Evolutionary conservation across 805 yeast species (phyloP).

Genomic region (Kodamaea nitidulidarum): DNA sequence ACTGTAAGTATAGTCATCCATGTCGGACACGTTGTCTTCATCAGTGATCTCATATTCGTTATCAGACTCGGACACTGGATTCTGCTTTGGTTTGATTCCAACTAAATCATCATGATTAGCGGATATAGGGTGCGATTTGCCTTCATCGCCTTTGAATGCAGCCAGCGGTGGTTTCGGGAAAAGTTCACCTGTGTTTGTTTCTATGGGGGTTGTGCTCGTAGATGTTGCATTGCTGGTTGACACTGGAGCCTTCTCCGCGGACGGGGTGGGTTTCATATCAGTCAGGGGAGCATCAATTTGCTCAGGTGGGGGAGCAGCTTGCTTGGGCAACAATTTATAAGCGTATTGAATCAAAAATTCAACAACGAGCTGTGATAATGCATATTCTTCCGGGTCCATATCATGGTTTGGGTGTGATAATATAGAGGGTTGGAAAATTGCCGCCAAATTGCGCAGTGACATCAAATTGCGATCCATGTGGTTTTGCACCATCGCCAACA

Average conservation of each 20-base stretch:
- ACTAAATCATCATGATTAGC: slow-evolving; percentile 33
- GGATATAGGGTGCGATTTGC: slow-evolving; percentile 31
- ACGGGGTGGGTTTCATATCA: no score
- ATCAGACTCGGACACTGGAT: slow-evolving; percentile 43
- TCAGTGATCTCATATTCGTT: slow-evolving; percentile 34
- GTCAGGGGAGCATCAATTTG: slow-evolving; percentile 1
- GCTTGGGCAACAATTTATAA: slow-evolving; percentile 65
- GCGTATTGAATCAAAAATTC: slow-evolving; percentile 87
- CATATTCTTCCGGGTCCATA: slow-evolving; percentile 88
- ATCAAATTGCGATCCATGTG: slow-evolving; percentile 75
- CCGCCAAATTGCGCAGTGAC: slow-evolving; percentile 91
- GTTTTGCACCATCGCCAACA: slow-evolving; percentile 79
- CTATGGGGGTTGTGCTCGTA: slow-evolving; percentile 16
- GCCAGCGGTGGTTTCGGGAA: slow-evolving; percentile 13
- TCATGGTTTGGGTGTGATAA: slow-evolving; percentile 91
- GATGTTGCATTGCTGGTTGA: slow-evolving; percentile 12
- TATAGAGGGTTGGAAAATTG: slow-evolving; percentile 95
- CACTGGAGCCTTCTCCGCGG: neutral
- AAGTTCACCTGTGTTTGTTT: slow-evolving; percentile 5
- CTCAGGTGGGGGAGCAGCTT: slow-evolving; percentile 10
- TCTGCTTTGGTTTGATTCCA: slow-evolving; percentile 33
- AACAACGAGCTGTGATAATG: slow-evolving; percentile 76
- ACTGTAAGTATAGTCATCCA: slow-evolving; percentile 11
- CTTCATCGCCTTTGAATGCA: slow-evolving; percentile 24
- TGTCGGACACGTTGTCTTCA: slow-evolving; percentile 17